Evolutionary conservation across 1,284 basidiomycete genomes (phyloP).

Genomic region (Moniliella sp.): DNA sequence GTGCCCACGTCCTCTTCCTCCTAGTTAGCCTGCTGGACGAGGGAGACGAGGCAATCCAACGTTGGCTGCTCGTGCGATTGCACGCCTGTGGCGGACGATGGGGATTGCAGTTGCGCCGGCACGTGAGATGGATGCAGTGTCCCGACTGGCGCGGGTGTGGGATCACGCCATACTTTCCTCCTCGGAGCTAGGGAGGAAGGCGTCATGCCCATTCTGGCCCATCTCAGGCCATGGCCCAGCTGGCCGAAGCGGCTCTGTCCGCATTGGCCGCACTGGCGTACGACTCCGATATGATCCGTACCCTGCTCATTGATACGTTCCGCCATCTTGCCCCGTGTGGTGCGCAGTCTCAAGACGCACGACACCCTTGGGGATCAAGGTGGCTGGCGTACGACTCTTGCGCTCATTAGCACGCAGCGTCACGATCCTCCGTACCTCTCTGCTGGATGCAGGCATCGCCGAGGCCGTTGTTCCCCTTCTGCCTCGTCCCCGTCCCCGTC

Average conservation of each 20-base stretch:
- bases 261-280: constrained; percentile 17
- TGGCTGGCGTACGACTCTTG: constrained; percentile 18
- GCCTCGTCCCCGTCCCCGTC: no score
- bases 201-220: no score
- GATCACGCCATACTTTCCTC: no score
- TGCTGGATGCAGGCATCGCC: constrained; percentile 23
- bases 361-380: constrained; percentile 15
- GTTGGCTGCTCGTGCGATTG: no score
- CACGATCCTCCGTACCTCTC: constrained; percentile 17
- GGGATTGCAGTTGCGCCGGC: no score
- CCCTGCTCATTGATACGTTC: constrained; percentile 11
- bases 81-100: no score
- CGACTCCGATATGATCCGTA: constrained; percentile 17
- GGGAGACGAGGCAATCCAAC: no score
- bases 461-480: constrained; percentile 11
- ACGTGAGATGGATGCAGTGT: no score
- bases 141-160: no score
- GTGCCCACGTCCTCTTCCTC: constrained; percentile 15
- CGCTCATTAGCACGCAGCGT: constrained; percentile 20
- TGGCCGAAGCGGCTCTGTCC: constrained; percentile 5
- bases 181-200: no score
- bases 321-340: constrained; percentile 12
- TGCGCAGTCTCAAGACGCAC: constrained; percentile 12
- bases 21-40: constrained; percentile 7
- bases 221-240: background rate